A percentile compares a stretch with the other conserved stretches of the same genome.
Evolutionary conservation across 352 stramenopile species (phyloP).

Genomic region (Globisporangium perplexum): DNA sequence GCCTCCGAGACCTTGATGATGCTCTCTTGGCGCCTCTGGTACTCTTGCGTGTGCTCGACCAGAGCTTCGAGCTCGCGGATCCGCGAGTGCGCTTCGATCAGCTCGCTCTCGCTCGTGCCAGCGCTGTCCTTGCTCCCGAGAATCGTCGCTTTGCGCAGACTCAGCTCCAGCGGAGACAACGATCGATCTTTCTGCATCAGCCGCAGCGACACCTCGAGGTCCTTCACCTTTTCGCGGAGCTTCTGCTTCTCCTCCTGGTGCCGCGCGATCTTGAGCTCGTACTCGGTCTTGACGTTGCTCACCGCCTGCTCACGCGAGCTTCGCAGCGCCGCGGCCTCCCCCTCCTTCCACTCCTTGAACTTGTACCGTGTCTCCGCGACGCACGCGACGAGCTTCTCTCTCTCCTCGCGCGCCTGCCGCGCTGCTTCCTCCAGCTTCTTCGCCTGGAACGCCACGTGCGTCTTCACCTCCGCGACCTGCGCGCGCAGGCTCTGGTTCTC

Average conservation of each 20-base stretch:
- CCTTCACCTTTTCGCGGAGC: constrained; percentile 63
- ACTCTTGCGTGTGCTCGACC: constrained; percentile 49
- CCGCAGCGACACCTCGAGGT: constrained; percentile 59
- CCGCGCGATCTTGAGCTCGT: constrained; percentile 55
- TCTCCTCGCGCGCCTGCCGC: constrained; percentile 48
- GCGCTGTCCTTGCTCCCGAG: constrained; percentile 38
- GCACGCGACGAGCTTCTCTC: constrained; percentile 39
- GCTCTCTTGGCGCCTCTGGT: constrained; percentile 51
- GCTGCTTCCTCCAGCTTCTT: constrained; percentile 44
- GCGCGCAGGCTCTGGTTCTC: constrained; percentile 42
- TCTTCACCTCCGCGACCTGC: constrained; percentile 32
- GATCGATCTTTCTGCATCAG: constrained; percentile 58
- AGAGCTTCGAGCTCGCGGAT: constrained; percentile 56
- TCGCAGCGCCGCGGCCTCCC: constrained; percentile 29
- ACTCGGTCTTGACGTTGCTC: constrained; percentile 48
- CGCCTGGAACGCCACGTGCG: constrained; percentile 33
- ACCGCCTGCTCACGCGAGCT: constrained; percentile 40
- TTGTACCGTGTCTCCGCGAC: constrained; percentile 49
- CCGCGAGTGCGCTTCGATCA: constrained; percentile 44
- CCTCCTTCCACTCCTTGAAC: constrained; percentile 67
- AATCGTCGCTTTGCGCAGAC: constrained; percentile 53
- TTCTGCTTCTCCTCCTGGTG: constrained; percentile 76
- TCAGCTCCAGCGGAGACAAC: constrained; percentile 58
- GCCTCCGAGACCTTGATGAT: constrained; percentile 59
- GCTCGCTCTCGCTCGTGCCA: constrained; percentile 36